phyloP scores from a whole-genome alignment of 495 filamentous ascomycete genomes.

The Penicillium fimorum region DNA sequence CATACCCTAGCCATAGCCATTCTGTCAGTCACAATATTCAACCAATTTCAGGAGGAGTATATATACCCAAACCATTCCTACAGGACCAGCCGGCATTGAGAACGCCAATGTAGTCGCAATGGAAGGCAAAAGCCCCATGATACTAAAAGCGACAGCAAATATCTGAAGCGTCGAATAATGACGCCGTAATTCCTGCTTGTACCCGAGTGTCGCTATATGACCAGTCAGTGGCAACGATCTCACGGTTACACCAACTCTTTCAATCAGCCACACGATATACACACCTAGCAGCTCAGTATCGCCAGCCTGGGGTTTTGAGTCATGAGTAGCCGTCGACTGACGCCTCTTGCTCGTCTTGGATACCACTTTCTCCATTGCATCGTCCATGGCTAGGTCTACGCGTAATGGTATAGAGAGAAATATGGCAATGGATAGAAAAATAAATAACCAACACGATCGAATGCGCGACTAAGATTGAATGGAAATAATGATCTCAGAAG shows the following conservation, averaged over 20 bases:
- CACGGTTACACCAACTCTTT: background rate
- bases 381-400: background rate
- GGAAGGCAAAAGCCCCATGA: slow-evolving; percentile 71
- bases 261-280: background rate
- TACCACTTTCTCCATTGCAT: slow-evolving; percentile 17
- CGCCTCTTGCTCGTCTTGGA: slow-evolving; percentile 10
- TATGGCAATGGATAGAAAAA: background rate
- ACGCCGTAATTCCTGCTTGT: slow-evolving; percentile 67
- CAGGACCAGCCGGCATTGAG: slow-evolving; percentile 64
- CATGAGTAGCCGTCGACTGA: slow-evolving; percentile 7
- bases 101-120: slow-evolving; percentile 66
- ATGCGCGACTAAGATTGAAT: background rate
- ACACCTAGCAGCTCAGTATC: slow-evolving; percentile 37
- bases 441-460: background rate
- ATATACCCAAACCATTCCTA: slow-evolving; percentile 65
- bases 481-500: background rate
- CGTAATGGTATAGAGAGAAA: background rate
- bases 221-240: background rate
- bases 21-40: slow-evolving; percentile 13
- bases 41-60: background rate
- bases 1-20: slow-evolving; percentile 23
- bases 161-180: slow-evolving; percentile 66
- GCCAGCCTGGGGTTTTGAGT: slow-evolving; percentile 18
- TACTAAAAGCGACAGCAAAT: slow-evolving; percentile 70
- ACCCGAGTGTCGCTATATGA: slow-evolving; percentile 49